Base-by-base conservation (phyloP, 352 stramenopile species). In the Phytophthora kernoviae region DNA sequence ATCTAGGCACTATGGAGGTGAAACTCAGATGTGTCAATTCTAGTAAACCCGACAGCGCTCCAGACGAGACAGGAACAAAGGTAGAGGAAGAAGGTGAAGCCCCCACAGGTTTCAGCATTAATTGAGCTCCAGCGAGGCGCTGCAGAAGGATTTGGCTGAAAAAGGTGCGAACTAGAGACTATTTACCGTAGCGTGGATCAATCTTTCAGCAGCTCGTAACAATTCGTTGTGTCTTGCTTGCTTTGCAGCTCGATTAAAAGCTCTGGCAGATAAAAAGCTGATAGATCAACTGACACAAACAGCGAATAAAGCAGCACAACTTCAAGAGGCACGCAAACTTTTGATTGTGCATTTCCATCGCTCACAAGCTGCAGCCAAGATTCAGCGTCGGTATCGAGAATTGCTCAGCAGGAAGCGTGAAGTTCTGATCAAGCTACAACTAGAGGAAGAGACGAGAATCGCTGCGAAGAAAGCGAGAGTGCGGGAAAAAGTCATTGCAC, bases 121-220 rank as follows among this genome's bases (percentile, higher is more conserved):
- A 83, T 40, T 88, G 76, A 85, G 75, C 44, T 81, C 76, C 2
- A 82, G 61, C 21, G 79, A 81, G 22, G 71, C 74, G 9, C 62
- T 89, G 17, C 48, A 82, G 27, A 72, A 73, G 44, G 75, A 87
- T 24, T 40, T 85, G 24, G 55, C 70, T 46, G 58, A 58, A 26
- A 79, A 86, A 70, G 76, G 74, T 84, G 14, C 4, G 47, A 30
- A 6, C 24, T 30, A 6, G 6, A 30, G 3, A 30, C 24, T n/a
- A n/a, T 15, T 9, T 17, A 12, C 30, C 32, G 34, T 24, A 24
- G 9, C 26, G 14, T 34, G 17, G 22, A 5, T 17, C 18, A 40
- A 2, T 36, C 6, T 43, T 43, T 7, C 8, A n/a, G 20, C n/a
- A 32, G 24, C 37, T 60, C 24, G 52, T 18, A 48, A 22, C 27